Conservation (phyloP, 2,329 filamentous ascomycete genomes). For the Trichoderma citrinoviride region DNA sequence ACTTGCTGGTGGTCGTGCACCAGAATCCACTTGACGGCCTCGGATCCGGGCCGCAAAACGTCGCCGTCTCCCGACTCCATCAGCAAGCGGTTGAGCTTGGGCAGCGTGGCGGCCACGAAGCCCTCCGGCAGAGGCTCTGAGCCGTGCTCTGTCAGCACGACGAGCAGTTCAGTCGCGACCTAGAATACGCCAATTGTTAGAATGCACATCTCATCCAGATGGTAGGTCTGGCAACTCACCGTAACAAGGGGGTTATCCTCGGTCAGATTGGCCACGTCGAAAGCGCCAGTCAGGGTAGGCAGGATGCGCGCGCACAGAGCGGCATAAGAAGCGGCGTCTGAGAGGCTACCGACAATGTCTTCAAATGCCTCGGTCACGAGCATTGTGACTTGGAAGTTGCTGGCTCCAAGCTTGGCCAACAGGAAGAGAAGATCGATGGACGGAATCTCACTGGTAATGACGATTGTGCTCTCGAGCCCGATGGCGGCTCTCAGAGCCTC, state of each 20-base stretch:
- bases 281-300: conserved; percentile 82
- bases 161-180: conserved; percentile 81
- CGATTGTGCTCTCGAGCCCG: conserved; percentile 70
- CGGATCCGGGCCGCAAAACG: conserved; percentile 79
- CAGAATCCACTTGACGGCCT: conserved; percentile 85
- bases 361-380: conserved; percentile 90
- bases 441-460: conserved; percentile 67
- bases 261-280: conserved; percentile 82
- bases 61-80: conserved; percentile 85
- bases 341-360: conserved; percentile 70
- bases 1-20: conserved; percentile 87
- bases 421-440: conserved; percentile 84
- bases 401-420: conserved; percentile 81
- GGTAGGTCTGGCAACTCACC: conserved; percentile 40
- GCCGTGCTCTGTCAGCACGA: conserved; percentile 77
- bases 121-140: conserved; percentile 81
- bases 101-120: conserved; percentile 80
- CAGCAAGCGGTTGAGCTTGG: conserved; percentile 79
- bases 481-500: conserved; percentile 84
- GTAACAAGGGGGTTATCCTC: conserved; percentile 82
- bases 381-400: conserved; percentile 87
- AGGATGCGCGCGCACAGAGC: conserved; percentile 81
- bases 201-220: background rate
- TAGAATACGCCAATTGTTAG: conserved; percentile 29
- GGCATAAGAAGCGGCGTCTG: conserved; percentile 67